Evolutionary conservation across 164 flowering plant species (phyloP).

Genomic region (Warburgia ugandensis): DNA sequence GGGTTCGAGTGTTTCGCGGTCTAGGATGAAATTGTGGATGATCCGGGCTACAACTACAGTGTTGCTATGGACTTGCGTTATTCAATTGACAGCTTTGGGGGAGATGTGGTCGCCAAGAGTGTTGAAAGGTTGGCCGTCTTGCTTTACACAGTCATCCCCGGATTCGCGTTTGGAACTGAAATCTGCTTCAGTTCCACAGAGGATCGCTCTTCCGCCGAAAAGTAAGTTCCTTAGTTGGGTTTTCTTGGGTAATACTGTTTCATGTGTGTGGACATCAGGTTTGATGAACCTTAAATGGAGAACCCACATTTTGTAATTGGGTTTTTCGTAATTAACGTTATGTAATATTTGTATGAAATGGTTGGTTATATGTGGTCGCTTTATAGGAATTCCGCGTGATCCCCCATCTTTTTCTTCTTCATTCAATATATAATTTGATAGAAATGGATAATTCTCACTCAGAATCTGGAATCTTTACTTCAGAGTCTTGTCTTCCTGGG

Average conservation of each 20-base stretch:
- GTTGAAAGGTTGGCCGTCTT: slow-evolving; percentile 87
- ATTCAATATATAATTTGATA: no score
- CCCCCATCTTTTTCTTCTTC: no score
- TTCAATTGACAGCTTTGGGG: slow-evolving; percentile 69
- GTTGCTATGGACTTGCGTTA: slow-evolving; percentile 79
- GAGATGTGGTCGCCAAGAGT: slow-evolving; percentile 78
- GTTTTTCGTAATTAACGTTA: no score
- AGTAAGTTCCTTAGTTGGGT: slow-evolving; percentile 12
- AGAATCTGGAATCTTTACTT: no score
- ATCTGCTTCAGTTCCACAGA: slow-evolving; percentile 12
- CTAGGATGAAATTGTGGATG: slow-evolving; percentile 69
- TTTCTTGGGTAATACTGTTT: background rate
- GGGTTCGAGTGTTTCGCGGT: slow-evolving; percentile 23
- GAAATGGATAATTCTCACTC: no score
- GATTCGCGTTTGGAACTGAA: slow-evolving; percentile 14
- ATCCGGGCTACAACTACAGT: slow-evolving; percentile 75
- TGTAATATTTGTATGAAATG: no score
- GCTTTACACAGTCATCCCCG: slow-evolving; percentile 33
- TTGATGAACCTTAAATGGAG: no score
- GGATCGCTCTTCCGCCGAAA: slow-evolving; percentile 24
- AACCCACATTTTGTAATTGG: no score
- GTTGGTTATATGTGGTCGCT: no score
- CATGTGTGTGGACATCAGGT: no score
- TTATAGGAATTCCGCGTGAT: no score
- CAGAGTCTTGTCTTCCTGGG: no score